Evolutionary conservation across 208 protist genomes (phyloP).

Genomic region (Eutreptiella sp.): DNA sequence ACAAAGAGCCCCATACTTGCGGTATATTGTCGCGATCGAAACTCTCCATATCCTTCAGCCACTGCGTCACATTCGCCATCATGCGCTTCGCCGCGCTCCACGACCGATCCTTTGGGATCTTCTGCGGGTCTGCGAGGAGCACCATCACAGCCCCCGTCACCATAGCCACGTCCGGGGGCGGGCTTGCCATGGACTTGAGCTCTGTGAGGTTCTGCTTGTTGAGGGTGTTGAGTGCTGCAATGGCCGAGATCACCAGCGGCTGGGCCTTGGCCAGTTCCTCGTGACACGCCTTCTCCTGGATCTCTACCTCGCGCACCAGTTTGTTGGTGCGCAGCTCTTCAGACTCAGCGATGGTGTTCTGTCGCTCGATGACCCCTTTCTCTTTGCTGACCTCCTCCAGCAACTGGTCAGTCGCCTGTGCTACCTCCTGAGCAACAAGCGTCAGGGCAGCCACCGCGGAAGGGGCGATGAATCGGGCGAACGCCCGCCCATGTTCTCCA

Average conservation of each 20-base stretch:
- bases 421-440: slow-evolving; percentile 13
- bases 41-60: slow-evolving; percentile 51
- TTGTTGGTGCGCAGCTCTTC: slow-evolving; percentile 15
- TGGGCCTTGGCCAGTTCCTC: slow-evolving; percentile 24
- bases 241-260: slow-evolving; percentile 33
- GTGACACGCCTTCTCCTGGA: slow-evolving; percentile 15
- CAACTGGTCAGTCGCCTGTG: slow-evolving; percentile 39
- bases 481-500: too few species aligned
- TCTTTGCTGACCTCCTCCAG: slow-evolving; percentile 38
- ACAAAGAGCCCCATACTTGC: too few species aligned
- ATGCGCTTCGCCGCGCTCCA: slow-evolving; percentile 63
- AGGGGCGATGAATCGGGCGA: slow-evolving; percentile 33
- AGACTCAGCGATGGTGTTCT: slow-evolving; percentile 25
- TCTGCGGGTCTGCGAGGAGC: slow-evolving; percentile 29
- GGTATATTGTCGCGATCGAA: slow-evolving; percentile 47
- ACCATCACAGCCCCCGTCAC: slow-evolving; percentile 47
- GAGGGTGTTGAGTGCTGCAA: slow-evolving; percentile 55
- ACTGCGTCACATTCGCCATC: slow-evolving; percentile 51
- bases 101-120: slow-evolving; percentile 40
- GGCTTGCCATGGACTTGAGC: slow-evolving; percentile 60
- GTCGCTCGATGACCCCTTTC: slow-evolving; percentile 28
- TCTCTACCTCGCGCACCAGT: slow-evolving; percentile 29
- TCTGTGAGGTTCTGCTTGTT: slow-evolving; percentile 67
- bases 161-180: slow-evolving; percentile 41
- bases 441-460: slow-evolving; percentile 10